These are phyloP conservation scores for Solanum pinnatisectum DNA, from an alignment of 257 asterid species.

Conservation along the genomic window DNA sequence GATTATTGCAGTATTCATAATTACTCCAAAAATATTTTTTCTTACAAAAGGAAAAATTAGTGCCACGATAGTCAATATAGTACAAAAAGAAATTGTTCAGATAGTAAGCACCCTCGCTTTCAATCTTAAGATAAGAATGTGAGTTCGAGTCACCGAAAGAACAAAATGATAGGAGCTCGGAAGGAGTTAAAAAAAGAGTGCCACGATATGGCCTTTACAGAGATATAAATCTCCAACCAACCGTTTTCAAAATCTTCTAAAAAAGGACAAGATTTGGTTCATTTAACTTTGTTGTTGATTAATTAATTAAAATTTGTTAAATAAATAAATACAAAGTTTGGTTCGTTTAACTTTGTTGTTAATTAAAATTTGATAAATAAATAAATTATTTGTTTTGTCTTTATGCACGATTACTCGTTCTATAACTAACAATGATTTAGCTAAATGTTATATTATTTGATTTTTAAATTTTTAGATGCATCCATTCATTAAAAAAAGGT, in stretches of 20 bases:
- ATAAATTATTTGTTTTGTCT: not conserved
- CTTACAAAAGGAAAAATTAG: too few relatives aligned
- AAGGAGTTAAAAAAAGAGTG: too few relatives aligned
- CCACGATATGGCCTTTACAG: too few relatives aligned
- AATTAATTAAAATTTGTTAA: not conserved
- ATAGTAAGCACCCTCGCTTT: too few relatives aligned
- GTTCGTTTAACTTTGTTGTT: not conserved
- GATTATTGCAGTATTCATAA: not conserved
- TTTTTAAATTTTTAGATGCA: not conserved
- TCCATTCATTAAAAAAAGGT: not conserved
- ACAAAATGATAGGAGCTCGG: too few relatives aligned
- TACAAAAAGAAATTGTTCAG: too few relatives aligned
- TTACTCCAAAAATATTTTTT: too few relatives aligned
- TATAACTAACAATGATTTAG: not conserved
- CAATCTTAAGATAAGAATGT: too few relatives aligned
- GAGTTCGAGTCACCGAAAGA: too few relatives aligned
- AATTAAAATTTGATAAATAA: not conserved
- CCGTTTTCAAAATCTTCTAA: not conserved
- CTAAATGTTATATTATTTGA: not conserved
- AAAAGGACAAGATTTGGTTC: not conserved
- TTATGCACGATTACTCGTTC: not conserved
- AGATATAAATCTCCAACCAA: not conserved
- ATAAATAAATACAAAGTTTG: not conserved
- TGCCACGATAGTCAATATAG: too few relatives aligned
- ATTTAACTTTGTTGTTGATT: not conserved